Conservation (phyloP, 2,329 filamentous ascomycete genomes). For the Escovopsis weberi region DNA sequence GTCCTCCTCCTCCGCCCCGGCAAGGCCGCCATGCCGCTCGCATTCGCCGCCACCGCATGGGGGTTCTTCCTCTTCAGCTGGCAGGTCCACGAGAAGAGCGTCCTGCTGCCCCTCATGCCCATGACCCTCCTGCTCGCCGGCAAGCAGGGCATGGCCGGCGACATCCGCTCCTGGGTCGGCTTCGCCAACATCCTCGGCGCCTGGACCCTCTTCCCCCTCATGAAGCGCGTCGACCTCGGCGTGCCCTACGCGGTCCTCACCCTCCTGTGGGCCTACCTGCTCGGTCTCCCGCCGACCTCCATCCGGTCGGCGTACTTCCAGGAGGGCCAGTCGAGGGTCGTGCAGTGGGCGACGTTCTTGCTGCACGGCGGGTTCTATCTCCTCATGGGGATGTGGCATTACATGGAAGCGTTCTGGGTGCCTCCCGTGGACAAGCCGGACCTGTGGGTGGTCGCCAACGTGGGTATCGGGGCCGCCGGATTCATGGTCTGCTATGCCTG, state of each 20-base stretch:
- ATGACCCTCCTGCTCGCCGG: slow-evolving; percentile 81
- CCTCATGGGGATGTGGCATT: slow-evolving; percentile 69
- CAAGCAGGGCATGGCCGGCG: slow-evolving; percentile 60
- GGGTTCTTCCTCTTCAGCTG: slow-evolving; percentile 97
- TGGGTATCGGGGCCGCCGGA: slow-evolving; percentile 68
- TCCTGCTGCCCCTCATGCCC: slow-evolving; percentile 78
- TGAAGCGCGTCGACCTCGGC: slow-evolving; percentile 68
- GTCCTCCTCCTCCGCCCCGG: slow-evolving; percentile 67
- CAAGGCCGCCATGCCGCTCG: slow-evolving; percentile 62
- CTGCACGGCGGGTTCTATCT: slow-evolving; percentile 65
- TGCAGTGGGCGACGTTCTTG: slow-evolving; percentile 43
- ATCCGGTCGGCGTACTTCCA: slow-evolving; percentile 49
- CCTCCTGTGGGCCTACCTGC: slow-evolving; percentile 77
- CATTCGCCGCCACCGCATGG: slow-evolving; percentile 77
- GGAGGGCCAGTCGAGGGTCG: slow-evolving; percentile 20
- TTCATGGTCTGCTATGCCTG: slow-evolving; percentile 84
- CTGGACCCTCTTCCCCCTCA: slow-evolving; percentile 89
- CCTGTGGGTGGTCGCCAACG: slow-evolving; percentile 86
- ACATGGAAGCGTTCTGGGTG: slow-evolving; percentile 50
- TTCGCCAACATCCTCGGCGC: slow-evolving; percentile 80
- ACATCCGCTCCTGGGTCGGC: slow-evolving; percentile 79
- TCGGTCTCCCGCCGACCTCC: slow-evolving; percentile 71
- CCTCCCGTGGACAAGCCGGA: slow-evolving; percentile 73
- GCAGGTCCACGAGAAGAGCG: slow-evolving; percentile 97
- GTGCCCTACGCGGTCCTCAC: slow-evolving; percentile 78